Evolutionary conservation across 192 early-diverging fungal genomes (phyloP).

Genomic region (Coemansia sp.): DNA sequence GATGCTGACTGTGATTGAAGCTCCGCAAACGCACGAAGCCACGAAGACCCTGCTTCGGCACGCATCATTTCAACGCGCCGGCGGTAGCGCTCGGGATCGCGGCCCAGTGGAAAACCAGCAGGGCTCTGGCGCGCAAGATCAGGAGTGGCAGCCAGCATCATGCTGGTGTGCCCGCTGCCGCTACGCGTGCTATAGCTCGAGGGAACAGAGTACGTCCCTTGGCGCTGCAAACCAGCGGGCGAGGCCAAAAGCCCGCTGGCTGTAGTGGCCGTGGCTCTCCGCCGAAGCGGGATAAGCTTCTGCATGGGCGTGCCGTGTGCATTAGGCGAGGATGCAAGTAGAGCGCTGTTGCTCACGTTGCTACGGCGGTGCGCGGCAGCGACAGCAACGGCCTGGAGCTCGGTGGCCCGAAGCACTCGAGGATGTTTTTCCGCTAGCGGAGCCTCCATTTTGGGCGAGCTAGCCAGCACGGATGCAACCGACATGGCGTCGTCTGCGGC

Average conservation of each 20-base stretch:
- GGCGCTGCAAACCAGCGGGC: neutral
- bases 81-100: constrained; percentile 47
- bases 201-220: constrained; percentile 23
- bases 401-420: constrained; percentile 30
- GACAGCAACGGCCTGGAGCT: constrained; percentile 37
- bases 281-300: constrained; percentile 4
- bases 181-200: constrained; percentile 24
- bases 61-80: constrained; percentile 51
- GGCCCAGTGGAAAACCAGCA: neutral
- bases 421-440: constrained; percentile 24
- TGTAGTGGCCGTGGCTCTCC: constrained; percentile 34
- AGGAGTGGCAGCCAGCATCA: constrained; percentile 1
- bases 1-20: constrained; percentile 26
- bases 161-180: constrained; percentile 23
- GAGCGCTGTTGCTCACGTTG: constrained; percentile 8
- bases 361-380: constrained; percentile 22
- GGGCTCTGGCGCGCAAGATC: neutral
- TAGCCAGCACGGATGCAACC: neutral
- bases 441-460: neutral
- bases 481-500: neutral
- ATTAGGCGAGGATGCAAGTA: neutral
- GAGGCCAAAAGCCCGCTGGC: constrained; percentile 2
- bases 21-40: constrained; percentile 50
- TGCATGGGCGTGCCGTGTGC: constrained; percentile 13
- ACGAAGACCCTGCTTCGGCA: constrained; percentile 46